Base-by-base conservation (phyloP, 2,329 filamentous ascomycete genomes). In the Calonectria montana region DNA sequence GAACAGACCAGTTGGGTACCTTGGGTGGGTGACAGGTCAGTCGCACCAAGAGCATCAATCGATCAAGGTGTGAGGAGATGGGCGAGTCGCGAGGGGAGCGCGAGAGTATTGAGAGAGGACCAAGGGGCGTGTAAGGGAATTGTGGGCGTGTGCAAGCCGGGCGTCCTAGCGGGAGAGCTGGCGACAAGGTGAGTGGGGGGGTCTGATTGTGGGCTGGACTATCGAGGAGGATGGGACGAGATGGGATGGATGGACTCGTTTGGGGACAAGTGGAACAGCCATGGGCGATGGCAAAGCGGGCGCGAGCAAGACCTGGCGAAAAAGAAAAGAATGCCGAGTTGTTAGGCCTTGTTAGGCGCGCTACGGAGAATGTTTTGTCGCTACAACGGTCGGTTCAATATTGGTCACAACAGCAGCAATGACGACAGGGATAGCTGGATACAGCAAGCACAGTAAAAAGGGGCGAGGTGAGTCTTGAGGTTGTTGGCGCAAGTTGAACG, bases 41-140 rank as follows among this genome's bases (percentile, higher is more conserved):
- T 63, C 53, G 68, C 53, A 66, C 68, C 68, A 66, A 29, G 68
- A 67, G 55, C 31, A 70, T 70, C 55, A 61, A 67, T 70, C 45
- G 63, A 67, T 62, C 37, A 55, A 62, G 55, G 63, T 45, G 68
- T 45, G 68, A 70, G 55, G 63, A 53, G 61, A 47, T 43, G 59
- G 48, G 55, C 43, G 55, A 65, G 64, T 37, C 50, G 43, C 53
- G 65, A 67, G 41, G 68, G 50, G 68, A 70, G 63, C 50, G 62
- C 37, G 47, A 55, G 50, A 53, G 53, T 45, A 70, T 50, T 62
- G 48, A 45, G 53, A 45, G 53, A 39, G 63, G 68, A 27, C 37
- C 53, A 57, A 63, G 68, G 67, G 66, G 66, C 37, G 68, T 70
- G 68, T 66, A 57, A 25, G 41, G 41, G 65, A 23, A 37, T 63